A percentile compares a stretch with the other conserved stretches of the same genome.
phyloP scores from a whole-genome alignment of 148 eudicot species.

The Rhododendron ovatum region DNA sequence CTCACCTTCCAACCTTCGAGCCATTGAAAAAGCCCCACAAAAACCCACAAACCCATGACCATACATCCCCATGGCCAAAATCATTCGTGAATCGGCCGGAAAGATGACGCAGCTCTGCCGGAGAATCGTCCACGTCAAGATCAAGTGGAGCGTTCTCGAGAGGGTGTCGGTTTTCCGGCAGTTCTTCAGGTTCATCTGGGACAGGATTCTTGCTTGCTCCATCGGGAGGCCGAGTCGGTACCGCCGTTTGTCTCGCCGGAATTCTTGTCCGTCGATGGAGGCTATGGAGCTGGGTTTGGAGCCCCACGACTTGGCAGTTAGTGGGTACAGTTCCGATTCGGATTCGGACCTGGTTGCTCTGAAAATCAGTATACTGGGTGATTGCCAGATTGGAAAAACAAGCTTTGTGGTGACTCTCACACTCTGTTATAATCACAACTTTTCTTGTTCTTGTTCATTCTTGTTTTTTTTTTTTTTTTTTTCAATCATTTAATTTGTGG shows the following conservation, averaged over 20 bases:
- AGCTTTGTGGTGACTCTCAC: constrained; percentile 59
- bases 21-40: neutral
- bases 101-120: constrained; percentile 68
- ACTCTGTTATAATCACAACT: neutral
- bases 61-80: constrained; percentile 19
- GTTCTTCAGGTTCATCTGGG: constrained; percentile 54
- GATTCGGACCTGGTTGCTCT: constrained; percentile 80
- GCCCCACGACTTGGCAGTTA: constrained; percentile 6
- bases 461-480: neutral
- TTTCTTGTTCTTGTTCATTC: neutral
- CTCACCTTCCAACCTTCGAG: neutral
- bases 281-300: constrained; percentile 21
- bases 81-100: constrained; percentile 31
- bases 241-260: constrained; percentile 31
- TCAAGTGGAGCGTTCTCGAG: constrained; percentile 33
- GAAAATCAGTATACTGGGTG: constrained; percentile 67
- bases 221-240: constrained; percentile 23
- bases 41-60: neutral
- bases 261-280: constrained; percentile 15
- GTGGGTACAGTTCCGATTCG: constrained; percentile 61
- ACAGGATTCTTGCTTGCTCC: constrained; percentile 51
- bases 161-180: constrained; percentile 35
- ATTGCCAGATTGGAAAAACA: constrained; percentile 77
- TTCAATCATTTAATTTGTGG: neutral
- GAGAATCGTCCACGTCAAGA: constrained; percentile 42